A percentile compares a stretch with the other conserved stretches of the same genome.
Conservation (phyloP, 1,284 basidiomycete genomes). For the Ceratobasidium papillatum region DNA sequence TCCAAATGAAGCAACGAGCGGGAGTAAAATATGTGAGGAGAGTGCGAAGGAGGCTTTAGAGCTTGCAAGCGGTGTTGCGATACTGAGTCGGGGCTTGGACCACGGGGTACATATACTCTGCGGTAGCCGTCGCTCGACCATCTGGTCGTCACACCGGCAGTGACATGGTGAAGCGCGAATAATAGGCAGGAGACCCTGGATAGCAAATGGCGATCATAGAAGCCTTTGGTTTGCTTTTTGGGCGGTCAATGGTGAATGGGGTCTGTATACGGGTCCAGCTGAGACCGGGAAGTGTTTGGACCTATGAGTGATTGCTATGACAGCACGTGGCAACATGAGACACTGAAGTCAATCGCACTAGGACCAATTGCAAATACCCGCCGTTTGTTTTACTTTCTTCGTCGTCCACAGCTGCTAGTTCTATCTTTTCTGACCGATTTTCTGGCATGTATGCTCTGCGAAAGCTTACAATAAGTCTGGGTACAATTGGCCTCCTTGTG, state of each 20-base stretch:
- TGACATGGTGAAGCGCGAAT: conserved; percentile 35
- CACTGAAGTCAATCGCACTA: conserved; percentile 22
- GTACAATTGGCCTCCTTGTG: background rate
- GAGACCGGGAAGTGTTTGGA: conserved; percentile 34
- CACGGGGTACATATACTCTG: conserved; percentile 33
- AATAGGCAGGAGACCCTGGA: conserved; percentile 26
- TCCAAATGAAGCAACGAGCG: conserved; percentile 1
- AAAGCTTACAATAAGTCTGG: background rate
- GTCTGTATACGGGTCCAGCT: background rate
- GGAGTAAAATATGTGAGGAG: background rate
- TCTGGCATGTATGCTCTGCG: background rate
- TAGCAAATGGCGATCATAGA: conserved; percentile 31
- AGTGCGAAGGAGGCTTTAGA: background rate
- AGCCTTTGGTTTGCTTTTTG: conserved; percentile 29
- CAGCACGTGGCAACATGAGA: conserved; percentile 26
- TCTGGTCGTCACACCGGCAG: conserved; percentile 28
- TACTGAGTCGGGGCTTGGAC: conserved; percentile 8
- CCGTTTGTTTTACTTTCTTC: conserved; percentile 20
- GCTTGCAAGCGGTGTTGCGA: conserved; percentile 7
- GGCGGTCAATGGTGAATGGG: conserved; percentile 21
- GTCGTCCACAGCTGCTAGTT: background rate
- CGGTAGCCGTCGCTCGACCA: conserved; percentile 20
- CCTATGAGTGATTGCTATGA: background rate
- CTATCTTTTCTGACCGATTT: background rate
- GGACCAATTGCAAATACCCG: conserved; percentile 22